Base-by-base conservation (phyloP, 2,329 filamentous ascomycete species). In the Aspergillus thermomutatus region DNA sequence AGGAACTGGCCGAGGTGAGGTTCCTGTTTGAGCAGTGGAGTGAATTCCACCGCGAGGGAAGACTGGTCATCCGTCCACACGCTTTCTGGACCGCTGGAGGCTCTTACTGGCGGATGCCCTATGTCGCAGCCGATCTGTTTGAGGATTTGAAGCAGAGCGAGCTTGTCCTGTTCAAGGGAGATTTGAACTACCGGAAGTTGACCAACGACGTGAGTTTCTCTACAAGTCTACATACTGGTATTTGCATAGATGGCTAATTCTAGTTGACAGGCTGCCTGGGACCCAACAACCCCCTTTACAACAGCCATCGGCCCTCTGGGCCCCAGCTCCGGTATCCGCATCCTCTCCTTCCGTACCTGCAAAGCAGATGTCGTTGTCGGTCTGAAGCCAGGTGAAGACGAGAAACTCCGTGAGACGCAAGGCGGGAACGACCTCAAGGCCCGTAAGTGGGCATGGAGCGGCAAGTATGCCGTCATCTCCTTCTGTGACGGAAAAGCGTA, bases 351-450 rank as follows among this genome's bases (percentile, higher is more conserved):
- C 60, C 85, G 94, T 56, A 99, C 94, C 0, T 97, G 93, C 81
- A 99, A 99, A 78, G 93, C 93, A 0, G 94, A 99, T 70, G 91
- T 95, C 7, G 91, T 97, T 0, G 94, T 97, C 26, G 93, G 92
- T 0, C 80, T 99, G n/a, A 82, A 87, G 14, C 74, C 85, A 8
- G 92, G 93, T 6, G 84, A 88, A 70, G 94, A 99, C 69, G 92
- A 97, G 77, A 85, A 87, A 71, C 79, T 97, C 53, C 86, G 82
- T 63, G 79, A 82, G 8, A 82, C 77, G 53, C 86, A 90, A 52
- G 86, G 89, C 1, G 90, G 89, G 3, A 89, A 87, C 17, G 87
- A 91, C 59, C 83, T 63, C 74, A 88, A 72, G 55, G 82, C 85
- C 25, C 82, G 94, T 55, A 89, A 90, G 73, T 97, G 93, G 93